Conservation (phyloP, 2,329 filamentous ascomycete species). For the Cordyceps cateniannulata region DNA sequence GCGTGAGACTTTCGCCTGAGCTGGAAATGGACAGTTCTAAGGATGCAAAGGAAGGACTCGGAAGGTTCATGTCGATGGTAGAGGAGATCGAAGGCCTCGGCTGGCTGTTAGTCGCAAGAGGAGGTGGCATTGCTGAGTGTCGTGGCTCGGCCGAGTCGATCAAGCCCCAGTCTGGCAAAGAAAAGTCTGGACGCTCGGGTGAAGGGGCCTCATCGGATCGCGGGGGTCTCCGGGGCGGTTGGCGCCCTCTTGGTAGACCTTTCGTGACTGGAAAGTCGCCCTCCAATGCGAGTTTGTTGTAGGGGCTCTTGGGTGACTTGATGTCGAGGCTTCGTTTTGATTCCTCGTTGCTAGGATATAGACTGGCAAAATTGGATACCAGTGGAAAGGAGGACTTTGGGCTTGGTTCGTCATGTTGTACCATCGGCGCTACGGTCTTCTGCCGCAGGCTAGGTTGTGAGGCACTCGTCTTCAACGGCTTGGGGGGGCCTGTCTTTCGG, state of each 20-base stretch:
- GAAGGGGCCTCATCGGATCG: conserved; percentile 9
- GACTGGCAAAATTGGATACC: neutral
- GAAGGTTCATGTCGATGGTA: conserved; percentile 24
- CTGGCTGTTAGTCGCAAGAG: conserved; percentile 22
- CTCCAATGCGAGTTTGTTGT: conserved; percentile 22
- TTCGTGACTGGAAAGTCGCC: conserved; percentile 29
- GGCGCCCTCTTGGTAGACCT: conserved; percentile 30
- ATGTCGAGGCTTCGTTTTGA: conserved; percentile 13
- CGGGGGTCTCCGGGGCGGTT: conserved; percentile 15
- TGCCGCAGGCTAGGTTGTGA: neutral
- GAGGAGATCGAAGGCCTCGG: conserved; percentile 22
- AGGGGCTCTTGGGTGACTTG: conserved; percentile 21
- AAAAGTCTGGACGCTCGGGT: conserved; percentile 14
- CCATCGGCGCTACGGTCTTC: neutral
- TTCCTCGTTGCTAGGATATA: neutral
- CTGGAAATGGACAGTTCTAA: conserved; percentile 28
- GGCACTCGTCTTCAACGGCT: neutral
- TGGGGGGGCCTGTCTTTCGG: conserved; percentile 1
- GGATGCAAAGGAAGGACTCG: conserved; percentile 30
- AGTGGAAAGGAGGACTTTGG: neutral
- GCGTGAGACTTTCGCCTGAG: conserved; percentile 26
- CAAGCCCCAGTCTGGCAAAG: conserved; percentile 23
- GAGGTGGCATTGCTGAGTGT: conserved; percentile 29
- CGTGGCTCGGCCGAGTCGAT: conserved; percentile 24
- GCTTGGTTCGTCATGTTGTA: neutral